Conservation (phyloP, 2,329 filamentous ascomycete genomes). For the Sordariomycetes sp. region DNA sequence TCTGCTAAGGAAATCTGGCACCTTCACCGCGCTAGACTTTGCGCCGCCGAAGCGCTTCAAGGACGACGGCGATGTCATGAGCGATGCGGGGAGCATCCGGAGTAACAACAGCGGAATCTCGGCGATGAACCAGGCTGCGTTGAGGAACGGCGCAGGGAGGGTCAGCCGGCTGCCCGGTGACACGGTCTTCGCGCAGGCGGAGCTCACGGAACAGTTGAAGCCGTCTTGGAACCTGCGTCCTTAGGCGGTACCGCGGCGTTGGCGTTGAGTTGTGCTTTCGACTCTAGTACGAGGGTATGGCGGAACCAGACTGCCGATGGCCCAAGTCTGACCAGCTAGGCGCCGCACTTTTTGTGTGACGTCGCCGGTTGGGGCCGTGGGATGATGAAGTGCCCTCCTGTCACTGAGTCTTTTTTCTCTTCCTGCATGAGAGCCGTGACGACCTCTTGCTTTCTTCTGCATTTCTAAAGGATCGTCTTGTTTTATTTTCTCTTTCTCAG, state of each 20-base stretch:
- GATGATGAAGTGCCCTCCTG: no score
- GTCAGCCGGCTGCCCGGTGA: constrained; percentile 75
- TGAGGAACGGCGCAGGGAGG: constrained; percentile 74
- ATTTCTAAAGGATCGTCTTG: constrained; percentile 11
- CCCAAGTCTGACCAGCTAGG: no score
- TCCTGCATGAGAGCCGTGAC: neutral
- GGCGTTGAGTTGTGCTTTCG: neutral
- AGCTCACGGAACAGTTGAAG: constrained; percentile 48
- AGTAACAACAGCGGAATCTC: constrained; percentile 70
- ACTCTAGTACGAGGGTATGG: no score
- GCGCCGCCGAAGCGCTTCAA: constrained; percentile 65
- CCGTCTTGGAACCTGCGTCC: constrained; percentile 19
- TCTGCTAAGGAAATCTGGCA: constrained; percentile 60
- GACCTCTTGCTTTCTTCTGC: neutral
- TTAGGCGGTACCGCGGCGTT: neutral
- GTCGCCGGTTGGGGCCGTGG: no score
- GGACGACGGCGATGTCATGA: constrained; percentile 40
- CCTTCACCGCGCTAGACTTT: constrained; percentile 71
- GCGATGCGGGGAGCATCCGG: constrained; percentile 51
- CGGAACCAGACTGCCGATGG: no score
- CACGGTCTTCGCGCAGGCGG: constrained; percentile 62
- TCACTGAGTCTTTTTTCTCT: neutral
- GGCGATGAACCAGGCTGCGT: constrained; percentile 50
- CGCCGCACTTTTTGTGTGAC: no score
- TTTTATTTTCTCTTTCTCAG: constrained; percentile 7